phyloP scores from a whole-genome alignment of 805 yeast genomes.

The Yamadazyma akitaensis region DNA sequence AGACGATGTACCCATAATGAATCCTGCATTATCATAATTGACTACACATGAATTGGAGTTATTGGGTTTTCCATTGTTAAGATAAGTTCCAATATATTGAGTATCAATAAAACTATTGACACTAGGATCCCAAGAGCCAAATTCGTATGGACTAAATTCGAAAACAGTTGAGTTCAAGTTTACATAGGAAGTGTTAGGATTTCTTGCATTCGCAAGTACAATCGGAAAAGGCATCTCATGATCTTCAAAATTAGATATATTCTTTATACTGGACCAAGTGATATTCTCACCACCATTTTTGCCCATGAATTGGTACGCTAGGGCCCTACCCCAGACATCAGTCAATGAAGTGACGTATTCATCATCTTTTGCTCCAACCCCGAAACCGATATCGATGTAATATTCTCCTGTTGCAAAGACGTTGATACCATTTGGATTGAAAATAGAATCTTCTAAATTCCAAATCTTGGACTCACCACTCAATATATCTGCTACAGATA shows the following conservation, averaged over 20 bases:
- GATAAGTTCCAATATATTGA: constrained; percentile 28
- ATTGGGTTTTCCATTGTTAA: constrained; percentile 20
- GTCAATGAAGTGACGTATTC: constrained; percentile 34
- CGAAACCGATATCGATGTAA: constrained; percentile 34
- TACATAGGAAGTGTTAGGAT: constrained; percentile 56
- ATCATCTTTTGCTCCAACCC: constrained; percentile 23
- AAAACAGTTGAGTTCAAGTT: constrained; percentile 63
- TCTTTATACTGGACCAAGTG: constrained; percentile 14
- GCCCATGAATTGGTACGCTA: constrained; percentile 31
- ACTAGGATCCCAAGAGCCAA: constrained; percentile 44
- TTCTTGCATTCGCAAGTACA: constrained; percentile 52
- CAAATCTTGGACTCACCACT: constrained; percentile 44
- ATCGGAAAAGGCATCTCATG: constrained; percentile 40
- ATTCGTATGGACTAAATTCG: constrained; percentile 37
- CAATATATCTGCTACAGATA: constrained; percentile 29
- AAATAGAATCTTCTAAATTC: constrained; percentile 62
- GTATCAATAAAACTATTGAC: constrained; percentile 28
- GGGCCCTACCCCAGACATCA: constrained; percentile 40
- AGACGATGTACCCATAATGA: constrained; percentile 39
- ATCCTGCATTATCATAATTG: constrained; percentile 38
- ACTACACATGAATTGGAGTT: constrained; percentile 20
- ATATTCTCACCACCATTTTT: constrained; percentile 26
- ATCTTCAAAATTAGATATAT: constrained; percentile 42
- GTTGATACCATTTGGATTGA: constrained; percentile 62
- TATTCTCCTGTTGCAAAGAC: constrained; percentile 48